Base-by-base conservation (phyloP, 345 rosid species). In the Citrus unshiu region DNA sequence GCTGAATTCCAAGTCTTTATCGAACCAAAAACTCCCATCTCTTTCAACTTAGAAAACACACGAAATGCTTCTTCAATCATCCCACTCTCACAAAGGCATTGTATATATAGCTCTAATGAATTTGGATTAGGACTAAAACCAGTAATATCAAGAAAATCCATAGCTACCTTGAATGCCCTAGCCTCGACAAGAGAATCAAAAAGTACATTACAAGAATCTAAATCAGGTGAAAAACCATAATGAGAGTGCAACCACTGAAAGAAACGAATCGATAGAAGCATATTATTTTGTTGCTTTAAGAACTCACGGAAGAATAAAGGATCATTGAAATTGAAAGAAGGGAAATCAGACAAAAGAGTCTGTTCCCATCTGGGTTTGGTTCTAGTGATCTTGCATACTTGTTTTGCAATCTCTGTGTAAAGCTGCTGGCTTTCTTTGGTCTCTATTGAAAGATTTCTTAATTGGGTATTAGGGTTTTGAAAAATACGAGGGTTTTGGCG, bases 181-280 rank as follows among this genome's bases (percentile, higher is more conserved):
- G 90, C 87, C 82, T 87, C 92, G 81, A 93, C 83, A 70, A 92
- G 91, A 0, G 87, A 83, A 79, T 85, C 85, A 74, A 93, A 90
- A 67, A 93, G 87, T 71, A 84, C 64, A 51, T 75, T 84, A 27
- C 89, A 86, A 7, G 93, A 90, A 0, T 58, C 83, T 61, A 62
- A 78, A 54, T 89, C 93, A 70, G 90, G 88, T 16, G 63, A 69
- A 76, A 82, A 83, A 61, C 73, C 74, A 13, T 75, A 80, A 30
- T 74, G 74, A 0, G 85, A 86, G 29, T 79, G 81, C 78, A 90
- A 65, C 93, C 95, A 92, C 54, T 78, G 79, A 60, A 87, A 89
- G 86, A 89, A 90, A 65, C 83, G 78, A 12, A 89, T 16, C n/a
- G 91, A 85, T 3, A 88, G 80, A 80, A 90, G 30, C 61, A 84